These are phyloP conservation scores for Suhomyces yuchorum DNA, from an alignment of 1,139 yeast genomes.

Conservation along the genomic window DNA sequence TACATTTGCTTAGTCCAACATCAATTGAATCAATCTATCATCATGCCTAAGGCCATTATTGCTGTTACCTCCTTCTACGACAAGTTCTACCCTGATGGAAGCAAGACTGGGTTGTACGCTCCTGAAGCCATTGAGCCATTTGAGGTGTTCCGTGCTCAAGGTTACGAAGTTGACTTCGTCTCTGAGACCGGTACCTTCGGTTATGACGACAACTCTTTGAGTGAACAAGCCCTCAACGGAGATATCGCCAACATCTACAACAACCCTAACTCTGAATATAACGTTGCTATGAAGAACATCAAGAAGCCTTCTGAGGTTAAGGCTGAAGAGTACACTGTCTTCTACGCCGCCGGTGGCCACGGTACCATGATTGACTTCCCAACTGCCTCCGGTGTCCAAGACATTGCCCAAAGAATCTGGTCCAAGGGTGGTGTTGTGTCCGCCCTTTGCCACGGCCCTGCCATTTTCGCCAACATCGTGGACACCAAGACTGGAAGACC, in stretches of 20 bases:
- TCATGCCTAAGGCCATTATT: conserved; percentile 22
- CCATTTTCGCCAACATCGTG: conserved; percentile 20
- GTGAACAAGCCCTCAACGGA: conserved; percentile 18
- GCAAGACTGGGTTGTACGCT: conserved; percentile 23
- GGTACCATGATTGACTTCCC: conserved; percentile 27
- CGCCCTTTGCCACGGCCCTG: conserved; percentile 28
- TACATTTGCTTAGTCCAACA: too few relatives aligned
- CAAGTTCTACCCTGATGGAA: conserved; percentile 23
- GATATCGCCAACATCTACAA: conserved; percentile 18
- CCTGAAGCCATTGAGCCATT: conserved; percentile 26
- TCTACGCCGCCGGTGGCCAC: conserved; percentile 29
- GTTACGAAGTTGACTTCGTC: conserved; percentile 24
- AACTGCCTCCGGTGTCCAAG: conserved; percentile 20
- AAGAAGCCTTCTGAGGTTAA: conserved; percentile 22
- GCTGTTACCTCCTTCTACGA: conserved; percentile 24
- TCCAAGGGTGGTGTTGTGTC: conserved; percentile 23
- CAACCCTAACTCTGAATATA: conserved; percentile 20
- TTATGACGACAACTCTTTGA: conserved; percentile 23
- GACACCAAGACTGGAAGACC: conserved; percentile 19
- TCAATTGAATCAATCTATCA: too few relatives aligned
- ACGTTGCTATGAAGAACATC: conserved; percentile 16
- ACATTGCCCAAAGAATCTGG: conserved; percentile 20
- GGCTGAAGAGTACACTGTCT: conserved; percentile 22
- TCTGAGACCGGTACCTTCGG: conserved; percentile 28
- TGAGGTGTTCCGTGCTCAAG: conserved; percentile 18